Percentiles rank a stretch among this genome's conserved stretches.
Conservation (phyloP, 2,329 filamentous ascomycete genomes). For the Ophiostoma perfectum region DNA sequence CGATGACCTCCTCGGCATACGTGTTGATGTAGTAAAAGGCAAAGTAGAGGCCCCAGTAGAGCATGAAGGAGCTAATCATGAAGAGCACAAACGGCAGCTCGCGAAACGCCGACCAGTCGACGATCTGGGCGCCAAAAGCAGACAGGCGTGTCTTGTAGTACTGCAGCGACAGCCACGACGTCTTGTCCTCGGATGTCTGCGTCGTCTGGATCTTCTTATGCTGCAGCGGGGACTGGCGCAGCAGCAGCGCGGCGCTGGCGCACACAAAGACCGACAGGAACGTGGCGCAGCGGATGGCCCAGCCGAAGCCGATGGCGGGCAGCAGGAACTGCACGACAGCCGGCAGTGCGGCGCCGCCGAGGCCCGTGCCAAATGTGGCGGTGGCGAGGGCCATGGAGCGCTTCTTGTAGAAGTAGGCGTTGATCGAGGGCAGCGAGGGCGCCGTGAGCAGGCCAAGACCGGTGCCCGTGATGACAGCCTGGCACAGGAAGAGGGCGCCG, state of each 20-base stretch:
- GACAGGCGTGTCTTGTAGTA: background rate
- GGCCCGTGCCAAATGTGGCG: constrained; percentile 54
- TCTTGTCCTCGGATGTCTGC: background rate
- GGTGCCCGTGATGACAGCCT: constrained; percentile 51
- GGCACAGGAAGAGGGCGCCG: constrained; percentile 42
- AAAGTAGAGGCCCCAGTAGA: constrained; percentile 50
- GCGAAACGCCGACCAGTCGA: constrained; percentile 48
- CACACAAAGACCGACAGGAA: constrained; percentile 52
- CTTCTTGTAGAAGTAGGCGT: constrained; percentile 54
- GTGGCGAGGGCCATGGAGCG: constrained; percentile 55
- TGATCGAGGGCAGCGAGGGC: constrained; percentile 47
- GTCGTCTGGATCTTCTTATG: background rate
- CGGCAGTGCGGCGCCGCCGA: constrained; percentile 60
- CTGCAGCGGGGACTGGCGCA: constrained; percentile 32
- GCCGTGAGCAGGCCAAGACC: constrained; percentile 52
- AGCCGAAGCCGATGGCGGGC: constrained; percentile 57
- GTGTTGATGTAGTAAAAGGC: constrained; percentile 44
- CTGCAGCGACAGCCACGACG: background rate
- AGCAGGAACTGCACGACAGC: constrained; percentile 53
- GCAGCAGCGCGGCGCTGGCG: constrained; percentile 37
- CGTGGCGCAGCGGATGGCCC: constrained; percentile 57
- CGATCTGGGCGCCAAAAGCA: constrained; percentile 38
- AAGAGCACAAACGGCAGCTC: constrained; percentile 43
- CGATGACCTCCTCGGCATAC: constrained; percentile 36
- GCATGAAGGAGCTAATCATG: constrained; percentile 36